Evolutionary conservation across 768 basidiomycete species (phyloP), one percentile per base, ranked within the genome.

Genomic region (Pleurotus cornucopiae): DNA sequence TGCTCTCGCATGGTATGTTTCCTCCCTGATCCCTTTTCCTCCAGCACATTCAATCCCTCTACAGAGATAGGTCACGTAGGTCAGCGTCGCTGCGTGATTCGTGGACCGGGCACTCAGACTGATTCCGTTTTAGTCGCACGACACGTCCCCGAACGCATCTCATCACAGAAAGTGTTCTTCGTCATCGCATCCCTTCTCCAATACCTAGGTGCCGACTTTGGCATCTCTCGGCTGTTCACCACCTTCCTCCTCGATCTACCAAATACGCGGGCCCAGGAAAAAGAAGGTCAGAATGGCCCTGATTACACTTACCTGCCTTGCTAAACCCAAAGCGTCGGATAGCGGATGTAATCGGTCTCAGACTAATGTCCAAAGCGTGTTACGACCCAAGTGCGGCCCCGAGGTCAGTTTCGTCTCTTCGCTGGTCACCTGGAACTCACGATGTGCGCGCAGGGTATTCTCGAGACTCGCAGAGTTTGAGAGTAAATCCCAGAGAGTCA

Each of bases 301-400:
- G 2, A 34, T 34, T 0, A 34, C 9, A 34, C 30, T 34, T 34
- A 4, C 30, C 9, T 34, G 2, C 30, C 30, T 34, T 34, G 9
- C 30, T 34, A 34, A 34, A 34, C 30, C 2, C 30, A 11, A 34
- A 34, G 30, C 30, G 9, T 11, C 30, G 30, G 30, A 16, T 44
- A 92, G 95, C 95, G 38, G 95, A 98, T 66, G 77, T 82, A 25
- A 88, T 98, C 49, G 95, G 96, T 6, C 68, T 98, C 46, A 78
- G 79, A 5, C 75, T 98, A 23, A 88, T 88, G 73, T 79, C 91
- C 49, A 80, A 77, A 61, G 95, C 94, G 0, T 98, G 95, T 70
- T 98, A 84, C 66, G 81, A 98, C 64, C 94, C 95, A 0, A 72
- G 68, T 14, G 89, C 86, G 18, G 81, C 91, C 2, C 83, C 89